Conservation (phyloP, 1,284 basidiomycete species). For the Stygiomarasmius scandens region DNA sequence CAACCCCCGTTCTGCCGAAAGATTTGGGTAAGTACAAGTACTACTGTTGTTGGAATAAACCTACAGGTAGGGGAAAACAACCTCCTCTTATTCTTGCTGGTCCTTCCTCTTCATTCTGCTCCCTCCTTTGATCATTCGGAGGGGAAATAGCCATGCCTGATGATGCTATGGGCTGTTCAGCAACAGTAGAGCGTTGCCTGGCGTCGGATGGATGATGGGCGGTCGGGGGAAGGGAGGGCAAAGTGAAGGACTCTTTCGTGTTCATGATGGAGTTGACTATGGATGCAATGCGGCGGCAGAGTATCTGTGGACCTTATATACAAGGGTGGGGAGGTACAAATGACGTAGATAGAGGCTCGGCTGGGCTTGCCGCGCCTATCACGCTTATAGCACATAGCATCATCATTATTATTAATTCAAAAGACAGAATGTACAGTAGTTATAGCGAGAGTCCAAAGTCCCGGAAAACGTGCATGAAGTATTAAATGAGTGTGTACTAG, state of each 20-base stretch:
- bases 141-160: background rate
- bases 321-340: background rate
- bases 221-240: background rate
- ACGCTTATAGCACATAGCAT: too few species aligned
- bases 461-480: too few species aligned
- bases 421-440: too few species aligned
- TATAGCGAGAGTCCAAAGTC: too few species aligned
- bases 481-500: too few species aligned
- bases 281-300: background rate
- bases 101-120: conserved; percentile 6
- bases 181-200: background rate
- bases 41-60: too few species aligned
- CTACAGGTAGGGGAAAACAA: conserved; percentile 29
- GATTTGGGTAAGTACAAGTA: too few species aligned
- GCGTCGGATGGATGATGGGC: background rate
- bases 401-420: too few species aligned
- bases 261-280: background rate
- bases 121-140: background rate
- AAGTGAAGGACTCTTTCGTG: background rate
- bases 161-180: background rate
- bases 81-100: conserved; percentile 25
- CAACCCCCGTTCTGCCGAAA: conserved; percentile 23
- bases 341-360: too few species aligned
- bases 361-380: too few species aligned
- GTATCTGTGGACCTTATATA: background rate